Base-by-base conservation (phyloP, 2,329 filamentous ascomycete genomes). In the Aspergillus vadensis region DNA sequence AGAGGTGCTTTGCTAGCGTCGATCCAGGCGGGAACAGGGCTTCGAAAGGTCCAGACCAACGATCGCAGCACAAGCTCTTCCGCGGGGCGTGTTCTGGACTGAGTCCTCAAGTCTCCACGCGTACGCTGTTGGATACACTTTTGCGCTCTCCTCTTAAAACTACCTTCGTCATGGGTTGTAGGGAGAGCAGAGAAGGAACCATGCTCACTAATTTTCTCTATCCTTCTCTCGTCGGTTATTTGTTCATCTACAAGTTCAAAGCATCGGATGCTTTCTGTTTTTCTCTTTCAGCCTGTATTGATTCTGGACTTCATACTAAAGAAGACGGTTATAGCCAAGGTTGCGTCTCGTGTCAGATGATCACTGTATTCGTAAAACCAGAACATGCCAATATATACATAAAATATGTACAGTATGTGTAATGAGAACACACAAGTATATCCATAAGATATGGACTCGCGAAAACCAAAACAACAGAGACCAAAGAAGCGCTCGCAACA, bases 31-130 rank as follows among this genome's bases (percentile, higher is more conserved):
- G 94, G 95, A 47, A 92, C 77, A 76, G 77, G 87, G 2, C 80
- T 99, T 72, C 92, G 85, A 82, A 98, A 98, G 83, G 92, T 92
- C 23, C 81, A 89, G 74, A 98, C 95, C 1, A 93, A 91, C 76
- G 95, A 99, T 76, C 88, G 88, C 76, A 97, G 93, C 76, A 77
- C 69, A 51, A 85, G 91, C 55, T 76, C 87, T 55, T 82, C 88
- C 60, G 90, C 91, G 21, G 94, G 94, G n/a, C 86, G 87, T 62
- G 93, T 97, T 61, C 69, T 86, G 67, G 74, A 69, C 65, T 73
- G 61, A 61, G 51, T 15, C 47, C 23, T n/a, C 5, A 17, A 12
- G 25, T 17, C 4, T 9, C 27, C 41, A 44, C 32, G 19, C 19
- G 7, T n/a, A 17, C 23, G 2, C 19, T 15, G 23, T 49, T n/a